A percentile compares a stretch with the other conserved stretches of the same genome.
phyloP scores from a whole-genome alignment of 176 grass and related monocot genomes.

The Juncus effusus region DNA sequence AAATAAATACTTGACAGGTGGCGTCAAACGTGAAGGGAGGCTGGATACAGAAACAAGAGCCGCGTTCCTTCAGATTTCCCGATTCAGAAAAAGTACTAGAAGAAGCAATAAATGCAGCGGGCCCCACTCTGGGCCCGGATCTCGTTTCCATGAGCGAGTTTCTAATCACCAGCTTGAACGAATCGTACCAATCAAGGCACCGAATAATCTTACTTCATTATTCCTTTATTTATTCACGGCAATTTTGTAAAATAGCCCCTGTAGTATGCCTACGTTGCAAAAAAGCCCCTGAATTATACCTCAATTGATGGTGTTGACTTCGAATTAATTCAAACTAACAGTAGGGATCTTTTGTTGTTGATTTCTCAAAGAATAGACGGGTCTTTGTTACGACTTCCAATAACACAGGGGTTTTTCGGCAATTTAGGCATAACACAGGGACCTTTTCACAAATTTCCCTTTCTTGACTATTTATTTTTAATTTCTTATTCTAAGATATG shows the following conservation, averaged over 20 bases:
- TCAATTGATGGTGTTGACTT: too few relatives aligned
- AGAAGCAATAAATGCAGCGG: conserved; percentile 41
- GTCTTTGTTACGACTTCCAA: too few relatives aligned
- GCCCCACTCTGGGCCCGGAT: conserved; percentile 31
- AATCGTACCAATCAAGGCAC: conserved; percentile 51
- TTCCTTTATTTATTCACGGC: conserved; percentile 3
- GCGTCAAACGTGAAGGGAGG: conserved; percentile 37
- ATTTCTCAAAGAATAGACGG: too few relatives aligned
- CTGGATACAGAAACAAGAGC: conserved; percentile 46
- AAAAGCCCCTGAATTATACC: too few relatives aligned
- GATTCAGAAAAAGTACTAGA: conserved; percentile 31
- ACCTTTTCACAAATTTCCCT: too few relatives aligned
- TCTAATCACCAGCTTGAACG: conserved; percentile 41
- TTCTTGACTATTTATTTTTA: neutral
- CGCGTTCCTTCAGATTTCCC: conserved; percentile 36
- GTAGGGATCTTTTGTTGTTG: too few relatives aligned
- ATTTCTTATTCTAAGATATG: conserved; percentile 35
- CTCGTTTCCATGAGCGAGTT: conserved; percentile 59
- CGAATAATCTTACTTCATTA: neutral
- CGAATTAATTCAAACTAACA: too few relatives aligned
- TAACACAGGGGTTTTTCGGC: too few relatives aligned
- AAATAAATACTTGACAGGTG: conserved; percentile 24
- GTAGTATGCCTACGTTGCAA: too few relatives aligned
- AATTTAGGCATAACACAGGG: too few relatives aligned
- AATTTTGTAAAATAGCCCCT: too few relatives aligned